These are phyloP conservation scores for Pyrrhoderma noxium DNA, from an alignment of 1,284 basidiomycete species.

Conservation along the genomic window DNA sequence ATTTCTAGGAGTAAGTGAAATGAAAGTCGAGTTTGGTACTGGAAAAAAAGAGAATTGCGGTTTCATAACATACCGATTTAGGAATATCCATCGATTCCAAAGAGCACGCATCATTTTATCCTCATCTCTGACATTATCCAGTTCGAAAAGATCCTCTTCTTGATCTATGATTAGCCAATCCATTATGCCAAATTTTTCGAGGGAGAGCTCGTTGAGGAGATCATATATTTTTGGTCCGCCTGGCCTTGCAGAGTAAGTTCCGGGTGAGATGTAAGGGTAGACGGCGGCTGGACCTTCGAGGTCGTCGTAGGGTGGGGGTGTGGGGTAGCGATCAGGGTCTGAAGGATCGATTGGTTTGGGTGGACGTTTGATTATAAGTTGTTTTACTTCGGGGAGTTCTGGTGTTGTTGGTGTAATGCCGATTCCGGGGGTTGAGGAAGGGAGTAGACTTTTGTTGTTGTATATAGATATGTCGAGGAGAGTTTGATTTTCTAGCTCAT, in stretches of 20 bases:
- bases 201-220: conserved; percentile 47
- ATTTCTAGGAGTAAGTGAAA: conserved; percentile 29
- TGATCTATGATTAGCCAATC: conserved; percentile 58
- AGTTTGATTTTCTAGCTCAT: conserved; percentile 5
- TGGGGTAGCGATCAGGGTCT: conserved; percentile 15
- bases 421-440: background rate
- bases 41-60: too few relatives aligned
- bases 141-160: conserved; percentile 66
- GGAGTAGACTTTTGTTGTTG: conserved; percentile 1
- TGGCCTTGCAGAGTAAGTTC: conserved; percentile 54
- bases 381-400: background rate
- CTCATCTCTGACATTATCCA: conserved; percentile 59
- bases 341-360: conserved; percentile 2
- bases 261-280: conserved; percentile 45
- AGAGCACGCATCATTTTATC: conserved; percentile 69
- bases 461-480: conserved; percentile 14
- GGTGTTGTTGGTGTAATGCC: background rate
- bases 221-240: conserved; percentile 59
- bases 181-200: conserved; percentile 54
- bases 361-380: background rate
- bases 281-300: conserved; percentile 46
- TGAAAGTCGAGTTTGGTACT: conserved; percentile 2
- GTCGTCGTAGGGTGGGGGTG: conserved; percentile 32
- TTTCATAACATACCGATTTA: conserved; percentile 42
- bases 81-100: conserved; percentile 66